Percentiles rank a stretch among this genome's conserved stretches.
Evolutionary conservation across 2,329 filamentous ascomycete genomes (phyloP).

Genomic region (Catunica adiposa): DNA sequence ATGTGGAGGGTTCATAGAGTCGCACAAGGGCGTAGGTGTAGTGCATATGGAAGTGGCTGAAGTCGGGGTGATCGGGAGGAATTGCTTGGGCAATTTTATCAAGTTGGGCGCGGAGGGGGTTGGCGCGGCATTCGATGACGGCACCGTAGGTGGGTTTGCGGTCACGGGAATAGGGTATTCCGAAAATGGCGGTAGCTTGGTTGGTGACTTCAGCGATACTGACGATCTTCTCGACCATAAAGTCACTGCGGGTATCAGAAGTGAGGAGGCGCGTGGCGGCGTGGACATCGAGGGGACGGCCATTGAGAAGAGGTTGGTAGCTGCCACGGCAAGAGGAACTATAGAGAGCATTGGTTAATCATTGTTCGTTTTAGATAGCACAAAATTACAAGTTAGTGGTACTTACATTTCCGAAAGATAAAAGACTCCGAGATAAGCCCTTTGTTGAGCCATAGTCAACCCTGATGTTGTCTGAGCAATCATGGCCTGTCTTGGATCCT

Average conservation of each 20-base stretch:
- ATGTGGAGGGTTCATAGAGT: constrained; percentile 25
- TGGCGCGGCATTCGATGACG: constrained; percentile 9
- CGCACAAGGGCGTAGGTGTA: constrained; percentile 24
- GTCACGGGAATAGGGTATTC: constrained; percentile 13
- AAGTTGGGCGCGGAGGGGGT: constrained; percentile 9
- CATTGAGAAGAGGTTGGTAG: constrained; percentile 12
- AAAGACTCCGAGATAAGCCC: constrained; percentile 25
- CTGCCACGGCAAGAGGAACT: constrained; percentile 12
- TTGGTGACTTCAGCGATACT: constrained; percentile 13
- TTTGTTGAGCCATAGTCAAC: constrained; percentile 22
- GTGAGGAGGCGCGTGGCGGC: constrained; percentile 10
- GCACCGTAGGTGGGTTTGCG: constrained; percentile 13
- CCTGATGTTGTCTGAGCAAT: constrained; percentile 9
- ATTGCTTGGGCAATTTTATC: constrained; percentile 13
- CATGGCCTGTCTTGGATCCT: constrained; percentile 12
- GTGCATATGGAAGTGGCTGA: constrained; percentile 19
- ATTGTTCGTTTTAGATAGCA: neutral
- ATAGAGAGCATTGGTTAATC: neutral
- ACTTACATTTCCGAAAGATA: constrained; percentile 26
- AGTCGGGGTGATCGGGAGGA: constrained; percentile 10
- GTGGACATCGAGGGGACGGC: constrained; percentile 9
- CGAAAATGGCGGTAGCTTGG: constrained; percentile 12
- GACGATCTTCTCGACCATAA: constrained; percentile 14
- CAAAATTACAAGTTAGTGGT: neutral
- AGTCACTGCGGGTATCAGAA: constrained; percentile 10